Percentiles rank a stretch among this genome's conserved stretches.
Conservation (phyloP, 805 yeast species). For the Metschnikowia peoriensis region DNA sequence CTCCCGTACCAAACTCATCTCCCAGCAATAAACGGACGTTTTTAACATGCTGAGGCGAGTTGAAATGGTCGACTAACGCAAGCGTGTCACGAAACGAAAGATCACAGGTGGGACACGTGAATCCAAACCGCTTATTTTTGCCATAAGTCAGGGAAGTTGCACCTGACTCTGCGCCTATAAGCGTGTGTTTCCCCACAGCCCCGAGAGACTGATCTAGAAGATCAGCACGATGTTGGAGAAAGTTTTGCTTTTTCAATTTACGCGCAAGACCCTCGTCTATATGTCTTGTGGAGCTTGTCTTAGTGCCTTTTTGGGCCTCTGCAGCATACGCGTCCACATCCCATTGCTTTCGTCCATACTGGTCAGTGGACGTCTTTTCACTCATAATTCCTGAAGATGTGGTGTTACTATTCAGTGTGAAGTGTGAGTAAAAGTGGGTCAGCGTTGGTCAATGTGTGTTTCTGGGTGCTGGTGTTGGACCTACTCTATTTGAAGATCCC, state of each 20-base stretch:
- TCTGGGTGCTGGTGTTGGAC: not conserved
- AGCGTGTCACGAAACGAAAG: conserved; percentile 79
- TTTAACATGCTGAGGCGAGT: conserved; percentile 60
- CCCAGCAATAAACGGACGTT: conserved; percentile 28
- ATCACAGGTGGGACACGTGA: conserved; percentile 78
- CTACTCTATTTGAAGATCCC: not conserved
- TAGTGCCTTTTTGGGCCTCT: conserved; percentile 37
- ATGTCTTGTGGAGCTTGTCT: not conserved
- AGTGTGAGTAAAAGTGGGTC: no score
- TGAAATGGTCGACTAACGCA: conserved; percentile 80
- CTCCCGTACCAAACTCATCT: conserved; percentile 10
- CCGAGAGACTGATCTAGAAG: conserved; percentile 30
- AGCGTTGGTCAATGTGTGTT: no score
- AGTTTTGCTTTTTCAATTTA: conserved; percentile 5
- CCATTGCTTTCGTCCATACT: conserved; percentile 72
- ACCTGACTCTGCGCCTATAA: conserved; percentile 26
- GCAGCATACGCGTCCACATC: conserved; percentile 61
- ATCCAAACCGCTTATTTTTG: conserved; percentile 69
- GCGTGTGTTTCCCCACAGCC: conserved; percentile 35
- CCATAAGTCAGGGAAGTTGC: conserved; percentile 20
- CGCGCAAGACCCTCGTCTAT: conserved; percentile 2
- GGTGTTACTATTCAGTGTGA: no score
- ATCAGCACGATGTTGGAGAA: conserved; percentile 30
- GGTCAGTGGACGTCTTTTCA: conserved; percentile 34
- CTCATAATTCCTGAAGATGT: conserved; percentile 6